Conservation (phyloP, 345 rosid genomes). For the Microthlaspi erraticum region DNA sequence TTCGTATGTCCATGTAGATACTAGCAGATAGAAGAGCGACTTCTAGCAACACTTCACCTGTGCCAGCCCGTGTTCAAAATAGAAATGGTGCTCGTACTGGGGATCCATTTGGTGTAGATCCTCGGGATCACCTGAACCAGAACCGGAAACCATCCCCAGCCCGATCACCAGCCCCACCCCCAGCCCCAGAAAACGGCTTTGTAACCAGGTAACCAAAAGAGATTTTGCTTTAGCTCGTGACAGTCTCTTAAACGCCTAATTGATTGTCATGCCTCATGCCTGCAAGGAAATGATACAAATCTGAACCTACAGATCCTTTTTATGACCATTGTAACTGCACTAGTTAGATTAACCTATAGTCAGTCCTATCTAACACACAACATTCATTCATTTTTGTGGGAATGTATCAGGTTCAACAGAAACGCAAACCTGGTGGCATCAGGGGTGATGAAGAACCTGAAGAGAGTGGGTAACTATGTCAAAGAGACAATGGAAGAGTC, state of each 20-base stretch:
- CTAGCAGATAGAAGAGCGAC: constrained; percentile 43
- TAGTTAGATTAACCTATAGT: constrained; percentile 8
- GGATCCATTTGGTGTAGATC: too few species aligned
- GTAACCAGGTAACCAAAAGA: constrained; percentile 55
- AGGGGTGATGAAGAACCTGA: constrained; percentile 65
- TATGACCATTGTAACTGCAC: constrained; percentile 2
- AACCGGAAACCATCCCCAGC: constrained; percentile 41
- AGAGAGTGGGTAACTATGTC: constrained; percentile 60
- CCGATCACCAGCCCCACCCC: constrained; percentile 15
- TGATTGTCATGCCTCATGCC: constrained; percentile 4
- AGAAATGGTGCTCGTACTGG: too few species aligned
- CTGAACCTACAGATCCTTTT: not conserved
- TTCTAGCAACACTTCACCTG: constrained; percentile 41
- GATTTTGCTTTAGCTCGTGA: constrained; percentile 15
- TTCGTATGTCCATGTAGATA: constrained; percentile 33
- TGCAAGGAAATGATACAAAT: not conserved
- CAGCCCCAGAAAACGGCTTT: constrained; percentile 53
- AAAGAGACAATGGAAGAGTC: constrained; percentile 60
- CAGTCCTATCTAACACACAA: constrained; percentile 17
- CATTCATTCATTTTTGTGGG: not conserved
- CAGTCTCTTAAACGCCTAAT: not conserved
- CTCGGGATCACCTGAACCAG: constrained; percentile 49
- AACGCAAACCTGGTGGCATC: constrained; percentile 67
- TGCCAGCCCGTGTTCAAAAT: constrained; percentile 50
- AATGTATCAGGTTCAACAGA: constrained; percentile 58